Percentiles rank a stretch among this genome's conserved stretches.
Conservation (phyloP, 164 flowering plant species). For the Stephania cephalantha region DNA sequence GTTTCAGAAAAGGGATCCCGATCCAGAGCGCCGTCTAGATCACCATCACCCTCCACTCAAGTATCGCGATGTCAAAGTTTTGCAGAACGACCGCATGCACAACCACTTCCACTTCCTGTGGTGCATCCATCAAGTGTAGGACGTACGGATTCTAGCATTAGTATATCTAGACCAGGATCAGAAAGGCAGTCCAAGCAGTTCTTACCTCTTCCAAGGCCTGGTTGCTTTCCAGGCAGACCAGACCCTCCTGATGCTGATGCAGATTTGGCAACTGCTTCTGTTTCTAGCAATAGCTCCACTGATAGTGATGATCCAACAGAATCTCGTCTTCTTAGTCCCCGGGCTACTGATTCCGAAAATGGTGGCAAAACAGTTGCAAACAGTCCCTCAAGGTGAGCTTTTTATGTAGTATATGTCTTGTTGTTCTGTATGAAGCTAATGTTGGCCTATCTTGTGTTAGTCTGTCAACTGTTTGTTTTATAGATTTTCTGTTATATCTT, state of each 20-base stretch:
- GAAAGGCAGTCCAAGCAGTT: conserved; percentile 50
- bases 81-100: conserved; percentile 68
- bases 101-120: conserved; percentile 85
- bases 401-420: conserved; percentile 2
- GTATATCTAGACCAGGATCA: conserved; percentile 38
- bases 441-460: neutral
- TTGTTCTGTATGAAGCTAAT: neutral
- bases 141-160: conserved; percentile 57
- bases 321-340: conserved; percentile 59
- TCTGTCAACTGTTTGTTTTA: neutral
- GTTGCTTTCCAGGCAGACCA: conserved; percentile 32
- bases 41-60: conserved; percentile 67
- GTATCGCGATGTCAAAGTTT: conserved; percentile 95
- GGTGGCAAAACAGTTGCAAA: conserved; percentile 45
- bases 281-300: conserved; percentile 58
- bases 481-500: neutral
- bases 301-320: conserved; percentile 79
- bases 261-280: conserved; percentile 62
- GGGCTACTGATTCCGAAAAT: conserved; percentile 51
- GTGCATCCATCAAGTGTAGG: conserved; percentile 34
- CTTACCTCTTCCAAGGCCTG: conserved; percentile 62
- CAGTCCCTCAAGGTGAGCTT: conserved; percentile 71
- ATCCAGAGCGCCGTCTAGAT: conserved; percentile 60
- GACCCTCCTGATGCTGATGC: conserved; percentile 53
- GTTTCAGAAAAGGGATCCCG: conserved; percentile 52